Conservation (phyloP, 192 early-diverging fungal genomes). For the Entrophospora sp. region DNA sequence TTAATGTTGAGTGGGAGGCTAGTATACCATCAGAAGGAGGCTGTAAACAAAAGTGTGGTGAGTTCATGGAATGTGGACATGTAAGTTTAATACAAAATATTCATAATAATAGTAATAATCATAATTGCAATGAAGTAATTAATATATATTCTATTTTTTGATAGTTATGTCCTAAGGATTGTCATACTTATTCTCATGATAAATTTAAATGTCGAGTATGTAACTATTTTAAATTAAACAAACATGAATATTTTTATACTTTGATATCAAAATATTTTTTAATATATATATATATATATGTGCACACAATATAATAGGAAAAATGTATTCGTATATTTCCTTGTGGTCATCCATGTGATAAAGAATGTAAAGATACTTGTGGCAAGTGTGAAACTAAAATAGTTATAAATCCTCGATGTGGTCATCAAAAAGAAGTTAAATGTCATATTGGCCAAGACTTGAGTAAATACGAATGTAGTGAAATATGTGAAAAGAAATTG, state of each 20-base stretch:
- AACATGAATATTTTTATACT: not conserved
- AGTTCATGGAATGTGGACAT: conserved; percentile 3
- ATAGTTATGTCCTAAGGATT: conserved; percentile 1
- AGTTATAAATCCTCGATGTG: not conserved
- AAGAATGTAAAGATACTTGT: not conserved
- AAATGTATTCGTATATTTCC: not conserved
- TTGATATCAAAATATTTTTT: not conserved
- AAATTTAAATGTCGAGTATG: not conserved
- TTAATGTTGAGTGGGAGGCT: not conserved
- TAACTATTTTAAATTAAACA: not conserved
- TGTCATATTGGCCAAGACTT: not conserved
- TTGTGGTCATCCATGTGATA: conserved; percentile 12
- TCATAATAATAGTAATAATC: not conserved
- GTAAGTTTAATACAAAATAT: not conserved
- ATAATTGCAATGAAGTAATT: not conserved
- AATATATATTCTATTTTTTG: not conserved
- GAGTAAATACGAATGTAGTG: not conserved
- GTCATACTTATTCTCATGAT: conserved; percentile 4
- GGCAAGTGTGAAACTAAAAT: not conserved
- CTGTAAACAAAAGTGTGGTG: not conserved
- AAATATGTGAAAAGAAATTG: not conserved
- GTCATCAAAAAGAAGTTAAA: not conserved
- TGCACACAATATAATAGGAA: not conserved
- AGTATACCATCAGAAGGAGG: conserved; percentile 9
- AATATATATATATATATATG: not conserved